Evolutionary conservation across 441 rosid species (phyloP).

Genomic region (Biscutella laevigata): DNA sequence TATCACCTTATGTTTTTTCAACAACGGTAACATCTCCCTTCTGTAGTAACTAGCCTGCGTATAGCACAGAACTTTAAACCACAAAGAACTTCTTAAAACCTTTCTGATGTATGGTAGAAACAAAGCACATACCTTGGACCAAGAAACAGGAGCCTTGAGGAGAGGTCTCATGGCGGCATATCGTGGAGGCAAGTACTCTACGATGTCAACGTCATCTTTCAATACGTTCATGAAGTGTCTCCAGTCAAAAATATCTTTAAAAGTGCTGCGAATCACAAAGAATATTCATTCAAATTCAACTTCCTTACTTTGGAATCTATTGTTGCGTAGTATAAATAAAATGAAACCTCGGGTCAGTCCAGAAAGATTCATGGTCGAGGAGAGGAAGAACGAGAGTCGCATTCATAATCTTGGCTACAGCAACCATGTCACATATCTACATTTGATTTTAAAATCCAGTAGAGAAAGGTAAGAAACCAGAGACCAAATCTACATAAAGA

Average conservation of each 20-base stretch:
- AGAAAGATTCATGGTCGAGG: conserved; percentile 89
- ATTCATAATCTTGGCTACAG: conserved; percentile 84
- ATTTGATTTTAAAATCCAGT: not conserved
- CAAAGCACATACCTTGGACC: conserved; percentile 69
- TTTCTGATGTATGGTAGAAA: not conserved
- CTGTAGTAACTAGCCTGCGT: conserved; percentile 90
- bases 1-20: conserved; percentile 69
- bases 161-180: conserved; percentile 49
- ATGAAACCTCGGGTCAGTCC: conserved; percentile 89
- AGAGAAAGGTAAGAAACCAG: not conserved
- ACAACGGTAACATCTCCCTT: conserved; percentile 47
- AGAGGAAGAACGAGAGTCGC: conserved; percentile 91
- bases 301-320: not conserved
- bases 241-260: conserved; percentile 95
- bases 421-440: conserved; percentile 97
- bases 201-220: conserved; percentile 63
- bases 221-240: conserved; percentile 66
- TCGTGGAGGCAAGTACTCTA: conserved; percentile 63
- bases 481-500: not conserved
- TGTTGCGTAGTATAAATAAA: not conserved
- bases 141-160: conserved; percentile 85
- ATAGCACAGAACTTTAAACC: conserved; percentile 52
- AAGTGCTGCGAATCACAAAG: conserved; percentile 46
- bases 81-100: conserved; percentile 26
- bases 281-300: not conserved